Base-by-base conservation (phyloP, 1,139 yeast species). In the Debaryomyces subglobosus region DNA sequence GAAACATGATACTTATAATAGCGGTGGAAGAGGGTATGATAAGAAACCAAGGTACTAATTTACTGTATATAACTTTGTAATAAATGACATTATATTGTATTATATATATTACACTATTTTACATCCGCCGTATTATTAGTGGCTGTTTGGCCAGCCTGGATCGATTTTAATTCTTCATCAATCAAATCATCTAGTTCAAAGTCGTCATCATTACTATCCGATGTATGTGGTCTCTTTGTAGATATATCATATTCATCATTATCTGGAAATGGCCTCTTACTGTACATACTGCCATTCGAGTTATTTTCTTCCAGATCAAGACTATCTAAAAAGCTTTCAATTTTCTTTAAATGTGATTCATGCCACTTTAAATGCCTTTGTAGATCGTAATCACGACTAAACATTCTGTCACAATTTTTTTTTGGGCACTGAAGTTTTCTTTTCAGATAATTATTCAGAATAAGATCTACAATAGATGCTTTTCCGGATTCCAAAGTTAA, bases 321-420 rank as follows among this genome's bases (percentile, higher is more conserved):
- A 1, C 71, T 62, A 6, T 56, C 57, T 50, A 76, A 63, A 47
- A 66, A 74, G 8, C 52, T 52, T 47, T 71, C 72, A 10, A 75
- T 65, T 53, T 64, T 69, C 39, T 53, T 53, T 49, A 69, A 56
- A 33, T 73, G 72, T 20, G 65, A 65, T 9, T 72, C 71, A 58
- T 84, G 89, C 86, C 86, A 81, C 36, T 62, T 64, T 44, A 83
- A 54, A 59, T 84, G 89, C 42, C 86, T 69, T 20, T 63, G 60
- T 33, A 82, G 61, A 57, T 82, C 86, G 54, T 74, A 72, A 0
- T 74, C 72, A 49, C 77, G 67, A 16, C 72, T 65, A 57, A 82
- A 84, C 25, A 61, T 63, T 35, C 86, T 64, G 27, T 61, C 65
- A 59, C 89, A 84, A 42, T 71, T 71, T 15, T 56, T 60, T 48